Base-by-base conservation (phyloP, 345 rosid species). In the Psidium guajava region DNA sequence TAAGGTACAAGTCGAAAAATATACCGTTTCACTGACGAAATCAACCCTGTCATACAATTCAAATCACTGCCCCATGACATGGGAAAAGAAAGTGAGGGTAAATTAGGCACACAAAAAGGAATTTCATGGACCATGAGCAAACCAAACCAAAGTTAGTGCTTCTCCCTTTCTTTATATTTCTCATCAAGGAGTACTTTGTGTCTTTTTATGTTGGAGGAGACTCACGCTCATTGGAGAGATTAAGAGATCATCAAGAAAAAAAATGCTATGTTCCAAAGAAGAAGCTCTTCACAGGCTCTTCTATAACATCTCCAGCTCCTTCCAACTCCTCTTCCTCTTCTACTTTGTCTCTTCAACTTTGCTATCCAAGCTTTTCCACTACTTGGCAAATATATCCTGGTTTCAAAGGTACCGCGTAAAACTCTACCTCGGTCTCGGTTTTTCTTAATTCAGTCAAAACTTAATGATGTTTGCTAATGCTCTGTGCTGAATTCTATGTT, bases 261-360 rank as follows among this genome's bases (percentile, higher is more conserved):
- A 90, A 83, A 96, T 97, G 99, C 96, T 80, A 95, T 94, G 94
- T 87, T 92, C 95, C 73, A 84, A 92, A 88, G 96, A 93, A 89
- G 95, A 97, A 94, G 92, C 93, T 89, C 93, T 96, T 59, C 88
- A 84, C 88, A 91, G 93, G 85, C 87, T 96, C 87, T 97, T 93
- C 95, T 90, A 92, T 90, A 91, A 90, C 90, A 85, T 93, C 92
- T 96, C 99, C 54, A 89, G 90, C 91, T 92, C 91, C 87, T 92
- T 86, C 86, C 87, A 93, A 58, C 93, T 95, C 73, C 90, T 96
- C 90, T 91, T 95, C 83, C 88, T 97, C 91, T 90, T 92, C 90
- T 91, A 92, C 89, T 87, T 92, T 90, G 89, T 91, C 91, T 93
- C 95, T 87, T 92, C 94, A 85, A 88, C 88, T 84, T 85, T 93